phyloP scores from a whole-genome alignment of 129 eudicot genomes.

The Tagetes patula region DNA sequence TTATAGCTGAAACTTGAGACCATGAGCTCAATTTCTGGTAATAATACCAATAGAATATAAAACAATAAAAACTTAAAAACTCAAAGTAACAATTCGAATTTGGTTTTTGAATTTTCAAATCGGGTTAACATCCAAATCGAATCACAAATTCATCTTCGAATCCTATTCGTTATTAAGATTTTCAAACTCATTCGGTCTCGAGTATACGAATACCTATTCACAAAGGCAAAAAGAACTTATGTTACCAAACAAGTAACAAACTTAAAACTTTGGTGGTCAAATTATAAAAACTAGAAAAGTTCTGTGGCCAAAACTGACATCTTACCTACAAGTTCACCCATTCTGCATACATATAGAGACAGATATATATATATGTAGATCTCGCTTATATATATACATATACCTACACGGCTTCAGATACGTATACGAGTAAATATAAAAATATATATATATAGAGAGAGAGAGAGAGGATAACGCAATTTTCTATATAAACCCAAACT shows the following conservation, averaged over 20 bases:
- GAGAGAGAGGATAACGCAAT: constrained; percentile 36
- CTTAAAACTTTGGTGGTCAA: constrained; percentile 14
- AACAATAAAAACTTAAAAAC: too few relatives aligned
- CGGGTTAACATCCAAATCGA: too few relatives aligned
- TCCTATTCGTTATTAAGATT: neutral
- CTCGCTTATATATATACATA: neutral
- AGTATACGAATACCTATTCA: too few relatives aligned
- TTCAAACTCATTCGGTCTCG: too few relatives aligned
- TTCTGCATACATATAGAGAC: neutral
- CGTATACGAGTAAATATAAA: neutral
- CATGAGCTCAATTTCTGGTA: neutral
- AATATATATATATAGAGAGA: constrained; percentile 1
- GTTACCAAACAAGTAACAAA: neutral
- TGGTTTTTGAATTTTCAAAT: too few relatives aligned
- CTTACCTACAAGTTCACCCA: constrained; percentile 3
- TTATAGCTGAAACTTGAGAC: neutral
- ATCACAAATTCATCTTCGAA: too few relatives aligned
- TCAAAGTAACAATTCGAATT: too few relatives aligned
- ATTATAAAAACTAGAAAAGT: neutral
- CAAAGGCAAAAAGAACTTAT: too few relatives aligned
- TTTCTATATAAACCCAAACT: constrained; percentile 51
- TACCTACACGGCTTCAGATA: too few relatives aligned
- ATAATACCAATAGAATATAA: neutral
- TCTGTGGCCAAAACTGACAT: constrained; percentile 24
- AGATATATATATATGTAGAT: neutral